A percentile compares a stretch with the other conserved stretches of the same genome.
Evolutionary conservation across 2,329 filamentous ascomycete genomes (phyloP).

Genomic region (Ceratocystis papillata): DNA sequence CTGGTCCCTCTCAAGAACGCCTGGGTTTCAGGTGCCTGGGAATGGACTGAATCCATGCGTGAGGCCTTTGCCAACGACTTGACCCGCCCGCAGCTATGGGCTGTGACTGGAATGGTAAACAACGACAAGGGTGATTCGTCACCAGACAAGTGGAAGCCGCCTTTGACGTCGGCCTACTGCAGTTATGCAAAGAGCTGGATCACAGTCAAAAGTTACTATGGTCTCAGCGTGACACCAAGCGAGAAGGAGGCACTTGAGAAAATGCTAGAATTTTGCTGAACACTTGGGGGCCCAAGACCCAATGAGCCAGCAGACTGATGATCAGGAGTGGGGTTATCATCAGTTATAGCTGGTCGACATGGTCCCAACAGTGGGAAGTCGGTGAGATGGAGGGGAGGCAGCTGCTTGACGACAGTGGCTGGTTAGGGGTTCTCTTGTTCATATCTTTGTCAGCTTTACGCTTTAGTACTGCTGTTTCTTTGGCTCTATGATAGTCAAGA

Average conservation of each 20-base stretch:
- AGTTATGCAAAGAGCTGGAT: constrained; percentile 69
- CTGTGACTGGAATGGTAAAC: constrained; percentile 70
- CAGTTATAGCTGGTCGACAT: not conserved
- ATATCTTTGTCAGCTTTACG: not conserved
- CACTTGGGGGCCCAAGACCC: not conserved
- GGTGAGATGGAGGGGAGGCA: too few relatives aligned
- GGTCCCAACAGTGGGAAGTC: too few relatives aligned
- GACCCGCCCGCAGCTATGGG: constrained; percentile 62
- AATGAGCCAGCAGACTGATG: not conserved
- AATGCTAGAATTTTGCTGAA: constrained; percentile 55
- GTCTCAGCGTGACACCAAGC: constrained; percentile 54
- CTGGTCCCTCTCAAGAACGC: constrained; percentile 72
- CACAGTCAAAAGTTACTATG: constrained; percentile 64
- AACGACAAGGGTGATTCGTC: constrained; percentile 59
- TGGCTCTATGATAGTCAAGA: not conserved
- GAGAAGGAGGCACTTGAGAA: constrained; percentile 58
- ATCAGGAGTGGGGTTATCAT: not conserved
- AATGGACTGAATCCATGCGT: constrained; percentile 59
- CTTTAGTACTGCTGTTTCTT: not conserved
- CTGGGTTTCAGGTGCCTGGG: constrained; percentile 63
- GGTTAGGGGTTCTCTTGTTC: not conserved
- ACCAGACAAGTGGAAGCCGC: constrained; percentile 67
- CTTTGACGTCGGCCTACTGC: constrained; percentile 59
- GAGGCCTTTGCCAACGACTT: constrained; percentile 68
- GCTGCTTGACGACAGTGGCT: not conserved